These are phyloP conservation scores for Nakaseomyces glabratus DNA, from an alignment of 1,139 yeast species.

Conservation along the genomic window DNA sequence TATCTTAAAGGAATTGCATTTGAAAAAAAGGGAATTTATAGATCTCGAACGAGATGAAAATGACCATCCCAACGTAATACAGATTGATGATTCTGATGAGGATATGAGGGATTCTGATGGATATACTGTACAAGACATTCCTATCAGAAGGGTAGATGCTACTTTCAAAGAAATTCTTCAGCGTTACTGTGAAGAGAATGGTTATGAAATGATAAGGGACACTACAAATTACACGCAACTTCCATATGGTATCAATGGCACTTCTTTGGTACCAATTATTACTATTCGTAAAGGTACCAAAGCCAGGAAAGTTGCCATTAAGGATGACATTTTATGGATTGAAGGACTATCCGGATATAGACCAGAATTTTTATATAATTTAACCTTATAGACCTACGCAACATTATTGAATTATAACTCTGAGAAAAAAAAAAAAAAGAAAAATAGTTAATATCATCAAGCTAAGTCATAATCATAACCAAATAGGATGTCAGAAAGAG, in stretches of 20 bases:
- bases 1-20: no score
- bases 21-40: conserved; percentile 8
- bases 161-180: conserved; percentile 46
- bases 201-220: conserved; percentile 22
- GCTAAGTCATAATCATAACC: no score
- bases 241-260: conserved; percentile 13
- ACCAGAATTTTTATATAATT: conserved; percentile 31
- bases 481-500: conserved; percentile 30
- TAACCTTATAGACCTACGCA: neutral
- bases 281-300: conserved; percentile 13
- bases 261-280: conserved; percentile 22
- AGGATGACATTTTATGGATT: conserved; percentile 42
- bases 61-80: conserved; percentile 2
- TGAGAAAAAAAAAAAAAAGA: neutral
- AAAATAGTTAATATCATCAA: no score
- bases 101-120: conserved; percentile 3
- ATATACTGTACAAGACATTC: conserved; percentile 22
- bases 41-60: conserved; percentile 5
- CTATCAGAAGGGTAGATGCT: conserved; percentile 27
- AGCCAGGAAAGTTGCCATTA: conserved; percentile 26
- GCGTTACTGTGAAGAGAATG: conserved; percentile 32
- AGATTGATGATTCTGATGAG: conserved; percentile 8
- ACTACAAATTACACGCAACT: conserved; percentile 16
- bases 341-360: conserved; percentile 19
- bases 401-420: no score